A percentile compares a stretch with the other conserved stretches of the same genome.
phyloP scores from a whole-genome alignment of 768 basidiomycete genomes.

The Ramaria rubella region DNA sequence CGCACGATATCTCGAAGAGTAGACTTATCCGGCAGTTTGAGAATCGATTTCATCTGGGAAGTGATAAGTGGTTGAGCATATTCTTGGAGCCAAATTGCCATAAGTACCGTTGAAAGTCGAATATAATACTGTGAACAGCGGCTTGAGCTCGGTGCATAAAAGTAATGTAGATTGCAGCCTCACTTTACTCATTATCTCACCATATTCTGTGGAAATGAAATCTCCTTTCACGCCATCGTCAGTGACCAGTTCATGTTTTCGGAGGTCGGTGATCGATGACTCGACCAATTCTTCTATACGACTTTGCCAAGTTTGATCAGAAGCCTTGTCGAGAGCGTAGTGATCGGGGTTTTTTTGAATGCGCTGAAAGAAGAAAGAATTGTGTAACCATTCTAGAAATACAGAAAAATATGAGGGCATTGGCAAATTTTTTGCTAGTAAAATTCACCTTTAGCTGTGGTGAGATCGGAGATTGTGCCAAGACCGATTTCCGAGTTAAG shows the following conservation, averaged over 20 bases:
- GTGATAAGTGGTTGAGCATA: background rate
- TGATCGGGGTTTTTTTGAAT: conserved; percentile 76
- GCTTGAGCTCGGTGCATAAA: conserved; percentile 8
- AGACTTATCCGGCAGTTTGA: conserved; percentile 49
- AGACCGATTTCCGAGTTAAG: conserved; percentile 91
- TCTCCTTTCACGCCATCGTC: conserved; percentile 33
- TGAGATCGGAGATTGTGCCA: conserved; percentile 66
- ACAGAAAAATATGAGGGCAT: no score
- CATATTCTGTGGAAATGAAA: conserved; percentile 63
- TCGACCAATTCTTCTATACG: conserved; percentile 68
- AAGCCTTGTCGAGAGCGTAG: conserved; percentile 55
- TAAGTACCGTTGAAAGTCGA: conserved; percentile 54
- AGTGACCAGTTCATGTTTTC: conserved; percentile 54
- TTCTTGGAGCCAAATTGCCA: background rate
- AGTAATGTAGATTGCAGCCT: conserved; percentile 14
- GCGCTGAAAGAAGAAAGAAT: conserved; percentile 82
- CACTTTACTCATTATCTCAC: conserved; percentile 86
- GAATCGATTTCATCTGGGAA: conserved; percentile 57
- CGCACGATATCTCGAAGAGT: conserved; percentile 62
- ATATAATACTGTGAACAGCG: conserved; percentile 56
- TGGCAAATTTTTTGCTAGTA: no score
- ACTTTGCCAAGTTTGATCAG: conserved; percentile 59
- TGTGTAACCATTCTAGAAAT: conserved; percentile 60
- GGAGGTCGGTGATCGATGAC: conserved; percentile 54
- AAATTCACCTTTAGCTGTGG: conserved; percentile 48